A percentile compares a stretch with the other conserved stretches of the same genome.
Conservation (phyloP, 257 asterid species). For the Capsicum baccatum region DNA sequence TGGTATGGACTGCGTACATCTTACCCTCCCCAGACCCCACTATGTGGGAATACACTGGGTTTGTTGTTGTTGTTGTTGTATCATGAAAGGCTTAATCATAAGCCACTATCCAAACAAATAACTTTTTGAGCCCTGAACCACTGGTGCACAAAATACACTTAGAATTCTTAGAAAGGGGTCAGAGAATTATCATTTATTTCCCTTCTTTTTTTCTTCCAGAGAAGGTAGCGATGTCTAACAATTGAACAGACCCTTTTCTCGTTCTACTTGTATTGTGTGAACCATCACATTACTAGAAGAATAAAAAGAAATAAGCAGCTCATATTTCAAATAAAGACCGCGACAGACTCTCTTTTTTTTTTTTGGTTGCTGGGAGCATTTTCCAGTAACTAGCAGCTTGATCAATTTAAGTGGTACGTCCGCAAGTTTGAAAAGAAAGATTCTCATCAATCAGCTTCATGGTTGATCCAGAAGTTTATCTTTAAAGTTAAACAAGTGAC, state of each 20-base stretch:
- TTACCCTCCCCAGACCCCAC: no score
- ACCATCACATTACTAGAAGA: slow-evolving; percentile 4
- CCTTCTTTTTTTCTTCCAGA: not conserved
- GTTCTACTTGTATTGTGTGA: not conserved
- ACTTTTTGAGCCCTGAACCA: not conserved
- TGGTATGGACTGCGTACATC: no score
- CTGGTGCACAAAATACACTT: not conserved
- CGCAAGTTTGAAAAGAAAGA: not conserved
- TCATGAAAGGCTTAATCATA: not conserved
- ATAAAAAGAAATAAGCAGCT: slow-evolving; percentile 8
- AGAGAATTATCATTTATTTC: not conserved
- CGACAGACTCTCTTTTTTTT: not conserved
- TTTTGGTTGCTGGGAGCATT: not conserved
- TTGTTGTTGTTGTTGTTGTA: no score
- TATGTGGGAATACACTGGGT: no score
- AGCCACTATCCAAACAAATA: not conserved
- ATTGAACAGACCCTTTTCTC: not conserved
- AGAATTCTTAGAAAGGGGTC: not conserved
- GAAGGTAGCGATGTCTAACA: not conserved
- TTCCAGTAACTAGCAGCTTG: not conserved
- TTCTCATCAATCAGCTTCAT: not conserved
- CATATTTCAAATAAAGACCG: not conserved
- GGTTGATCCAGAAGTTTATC: not conserved
- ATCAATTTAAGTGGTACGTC: not conserved
- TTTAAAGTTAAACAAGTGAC: not conserved